Base-by-base conservation (phyloP, 768 basidiomycete genomes). In the Psilocybe tampanensis region DNA sequence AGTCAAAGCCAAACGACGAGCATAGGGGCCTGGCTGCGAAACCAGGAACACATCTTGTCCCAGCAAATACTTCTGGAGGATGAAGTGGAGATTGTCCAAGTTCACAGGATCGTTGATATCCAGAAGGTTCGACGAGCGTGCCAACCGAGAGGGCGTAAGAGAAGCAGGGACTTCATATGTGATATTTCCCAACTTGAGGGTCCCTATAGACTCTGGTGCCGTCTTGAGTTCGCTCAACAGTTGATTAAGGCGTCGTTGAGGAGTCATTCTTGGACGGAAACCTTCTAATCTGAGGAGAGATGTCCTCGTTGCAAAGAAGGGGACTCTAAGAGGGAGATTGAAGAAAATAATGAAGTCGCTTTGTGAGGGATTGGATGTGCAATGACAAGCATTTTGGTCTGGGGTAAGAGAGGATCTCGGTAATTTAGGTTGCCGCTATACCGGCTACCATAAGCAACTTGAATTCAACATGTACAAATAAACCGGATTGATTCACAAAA, bases 41-140 rank as follows among this genome's bases (percentile, higher is more conserved):
- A 88, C 74, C 21, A 89, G 68, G 66, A 88, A 89, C 4, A 86
- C 73, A 66, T 88, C 86, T 67, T 88, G 86, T 2, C 84, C 86
- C 0, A 89, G 76, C 15, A 88, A 64, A 65, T 83, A 83, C 68
- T 89, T 89, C 73, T 89, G 85, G 62, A 89, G 66, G 71, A 88
- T 76, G 61, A 85, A 89, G 65, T 85, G 80, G 22, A 89, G 66
- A 59, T 86, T 83, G 52, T 85, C 82, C 42, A 77, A 55, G 61
- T 82, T 87, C 44, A 83, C 74, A 0, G 78, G 65, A 61, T 87
- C 79, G 43, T 75, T 62, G n/a, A 78, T 63, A 53, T 86, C 83
- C 55, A 89, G 69, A 41, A 84, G 64, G 15, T 77, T 64, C 48
- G 73, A 65, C 1, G 72, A 72, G 47, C 76, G 81, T 0, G 82